These are phyloP conservation scores for Fonsecaea pedrosoi DNA, from an alignment of 2,329 filamentous ascomycete species.

Conservation along the genomic window DNA sequence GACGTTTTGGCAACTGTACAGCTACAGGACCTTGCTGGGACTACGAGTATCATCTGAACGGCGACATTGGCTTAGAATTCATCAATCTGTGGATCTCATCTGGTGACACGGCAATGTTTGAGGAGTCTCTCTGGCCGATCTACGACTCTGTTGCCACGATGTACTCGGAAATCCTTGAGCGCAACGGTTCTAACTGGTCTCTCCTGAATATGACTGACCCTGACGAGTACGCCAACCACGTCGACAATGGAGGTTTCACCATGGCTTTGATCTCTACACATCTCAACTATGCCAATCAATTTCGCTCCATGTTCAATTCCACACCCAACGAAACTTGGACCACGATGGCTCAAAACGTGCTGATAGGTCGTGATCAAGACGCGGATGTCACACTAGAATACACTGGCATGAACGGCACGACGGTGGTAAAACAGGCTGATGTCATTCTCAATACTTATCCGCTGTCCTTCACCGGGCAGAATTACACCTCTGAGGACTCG, in stretches of 20 bases:
- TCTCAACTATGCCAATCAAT: constrained; percentile 63
- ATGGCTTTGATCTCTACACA: constrained; percentile 66
- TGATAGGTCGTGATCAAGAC: constrained; percentile 59
- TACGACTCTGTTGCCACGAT: constrained; percentile 69
- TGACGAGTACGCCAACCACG: constrained; percentile 71
- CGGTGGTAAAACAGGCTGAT: constrained; percentile 73
- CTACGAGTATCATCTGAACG: constrained; percentile 75
- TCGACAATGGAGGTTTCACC: constrained; percentile 73
- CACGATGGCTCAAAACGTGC: constrained; percentile 63
- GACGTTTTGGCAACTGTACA: constrained; percentile 72
- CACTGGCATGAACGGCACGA: constrained; percentile 69
- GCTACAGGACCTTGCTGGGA: constrained; percentile 69
- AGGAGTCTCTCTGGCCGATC: constrained; percentile 64
- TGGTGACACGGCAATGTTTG: constrained; percentile 64
- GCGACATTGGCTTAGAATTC: constrained; percentile 69
- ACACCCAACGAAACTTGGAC: constrained; percentile 65
- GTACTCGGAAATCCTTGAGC: constrained; percentile 65
- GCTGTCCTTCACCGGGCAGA: constrained; percentile 62
- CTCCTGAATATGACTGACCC: constrained; percentile 74
- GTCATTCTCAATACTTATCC: constrained; percentile 72
- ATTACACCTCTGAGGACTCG: constrained; percentile 57
- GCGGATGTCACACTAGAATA: constrained; percentile 70
- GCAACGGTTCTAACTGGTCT: constrained; percentile 62
- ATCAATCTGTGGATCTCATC: constrained; percentile 67
- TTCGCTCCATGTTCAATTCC: constrained; percentile 63